Conservation (phyloP, 176 grass and related monocot genomes). For the Triticum timopheevii region DNA sequence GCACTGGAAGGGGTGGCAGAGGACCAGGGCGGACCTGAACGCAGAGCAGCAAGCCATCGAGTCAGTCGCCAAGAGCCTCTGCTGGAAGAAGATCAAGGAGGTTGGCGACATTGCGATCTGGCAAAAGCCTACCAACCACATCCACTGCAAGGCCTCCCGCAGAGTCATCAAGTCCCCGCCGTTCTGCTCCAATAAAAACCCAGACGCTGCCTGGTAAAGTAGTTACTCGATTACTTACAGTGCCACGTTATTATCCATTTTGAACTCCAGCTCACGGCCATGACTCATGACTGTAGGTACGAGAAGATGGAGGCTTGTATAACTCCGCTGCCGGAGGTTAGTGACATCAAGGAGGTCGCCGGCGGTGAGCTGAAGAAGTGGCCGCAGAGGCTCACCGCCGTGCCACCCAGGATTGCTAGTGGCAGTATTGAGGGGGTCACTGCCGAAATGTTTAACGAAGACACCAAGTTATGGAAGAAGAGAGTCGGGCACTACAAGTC, state of each 20-base stretch:
- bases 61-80: constrained; percentile 60
- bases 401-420: constrained; percentile 73
- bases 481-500: constrained; percentile 78
- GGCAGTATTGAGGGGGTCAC: constrained; percentile 71
- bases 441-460: constrained; percentile 58
- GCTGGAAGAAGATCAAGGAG: constrained; percentile 91
- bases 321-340: constrained; percentile 63
- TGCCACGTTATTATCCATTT: neutral
- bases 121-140: constrained; percentile 89
- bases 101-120: constrained; percentile 82
- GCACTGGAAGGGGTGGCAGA: constrained; percentile 73
- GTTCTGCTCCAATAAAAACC: constrained; percentile 59
- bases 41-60: constrained; percentile 75
- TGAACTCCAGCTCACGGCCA: neutral
- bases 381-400: constrained; percentile 69
- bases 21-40: constrained; percentile 58
- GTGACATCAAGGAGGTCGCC: constrained; percentile 53
- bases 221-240: neutral
- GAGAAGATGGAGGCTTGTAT: constrained; percentile 79
- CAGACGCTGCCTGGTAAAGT: constrained; percentile 81
- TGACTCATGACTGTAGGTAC: constrained; percentile 51
- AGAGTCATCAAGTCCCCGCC: constrained; percentile 54
- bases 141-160: constrained; percentile 66
- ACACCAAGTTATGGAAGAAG: constrained; percentile 75
- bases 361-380: constrained; percentile 82